Evolutionary conservation across 2,329 filamentous ascomycete genomes (phyloP), one percentile per base, ranked within the genome.

Genomic region (Ophiostoma ulmi): DNA sequence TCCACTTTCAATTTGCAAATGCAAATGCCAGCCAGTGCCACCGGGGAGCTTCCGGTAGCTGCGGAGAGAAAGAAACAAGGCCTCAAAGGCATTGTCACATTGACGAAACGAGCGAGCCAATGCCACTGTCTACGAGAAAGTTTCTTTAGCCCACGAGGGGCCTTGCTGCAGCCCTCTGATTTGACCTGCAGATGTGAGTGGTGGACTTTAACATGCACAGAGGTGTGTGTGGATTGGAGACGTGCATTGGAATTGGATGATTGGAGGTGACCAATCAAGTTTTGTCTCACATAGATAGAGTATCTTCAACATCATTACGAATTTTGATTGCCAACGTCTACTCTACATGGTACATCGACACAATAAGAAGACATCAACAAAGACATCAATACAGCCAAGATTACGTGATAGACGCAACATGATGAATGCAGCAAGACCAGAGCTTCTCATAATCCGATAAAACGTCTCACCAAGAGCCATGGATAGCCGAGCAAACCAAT

Each of bases 81-180:
- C 3, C n/a, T 3, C 48, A 22, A 55, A 7, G 20, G 3, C 3
- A 44, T 6, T 17, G 22, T 1, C 31, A 31, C 52, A 26, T 35
- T 36, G 58, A 63, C 20, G n/a, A 55, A 22, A 22, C 52, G 52
- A 22, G 44, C 44, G 20, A 5, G 48, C n/a, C 7, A 35, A 63
- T 35, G 20, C 39, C 5, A 52, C 48, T 52, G 69, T 58, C 70
- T 36, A 69, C 61, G 35, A 48, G 39, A 68, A 68, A 71, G 67
- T 65, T 44, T 71, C 44, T 69, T 69, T 48, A 41, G 70, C 58
- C 55, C 70, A 71, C 70, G 70, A 35, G 70, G 70, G 41, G 22
- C 35, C 64, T n/a, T 20, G 41, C 58, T 71, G 67, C 58, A 69
- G 70, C 38, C 26, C 20, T 26, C 22, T n/a, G 20, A 48, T 26